Evolutionary conservation across 1,284 basidiomycete genomes (phyloP).

Genomic region (Leccinum huronense): DNA sequence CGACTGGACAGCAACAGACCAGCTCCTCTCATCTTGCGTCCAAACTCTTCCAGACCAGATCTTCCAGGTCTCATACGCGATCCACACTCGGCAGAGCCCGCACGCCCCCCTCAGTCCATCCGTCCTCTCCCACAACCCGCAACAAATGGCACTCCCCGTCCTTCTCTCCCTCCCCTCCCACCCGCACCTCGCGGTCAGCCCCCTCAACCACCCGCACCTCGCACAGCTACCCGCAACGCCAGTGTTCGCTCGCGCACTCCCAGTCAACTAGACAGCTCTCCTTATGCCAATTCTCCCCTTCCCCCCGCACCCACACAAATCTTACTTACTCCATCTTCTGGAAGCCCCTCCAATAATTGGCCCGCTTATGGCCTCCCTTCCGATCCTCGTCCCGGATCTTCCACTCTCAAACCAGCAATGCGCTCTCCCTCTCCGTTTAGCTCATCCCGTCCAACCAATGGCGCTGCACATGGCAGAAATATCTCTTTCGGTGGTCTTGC

Average conservation of each 20-base stretch:
- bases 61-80: conserved; percentile 68
- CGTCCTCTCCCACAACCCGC: conserved; percentile 47
- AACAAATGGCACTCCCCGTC: conserved; percentile 41
- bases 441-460: conserved; percentile 35
- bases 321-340: conserved; percentile 49
- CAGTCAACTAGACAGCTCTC: conserved; percentile 50
- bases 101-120: conserved; percentile 37
- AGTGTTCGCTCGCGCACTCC: conserved; percentile 51
- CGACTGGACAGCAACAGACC: conserved; percentile 57
- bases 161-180: conserved; percentile 61
- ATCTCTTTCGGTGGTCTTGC: conserved; percentile 45
- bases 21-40: conserved; percentile 62
- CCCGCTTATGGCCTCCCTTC: conserved; percentile 56
- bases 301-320: conserved; percentile 53
- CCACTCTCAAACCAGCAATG: conserved; percentile 39
- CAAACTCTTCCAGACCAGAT: conserved; percentile 48
- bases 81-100: conserved; percentile 52
- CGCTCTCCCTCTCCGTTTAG: conserved; percentile 60
- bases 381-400: conserved; percentile 56
- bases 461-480: conserved; percentile 46
- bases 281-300: conserved; percentile 53
- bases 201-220: conserved; percentile 51
- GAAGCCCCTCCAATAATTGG: conserved; percentile 41
- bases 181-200: conserved; percentile 64
- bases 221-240: conserved; percentile 24